These are phyloP conservation scores for Entomortierella lignicola DNA, from an alignment of 192 early-diverging fungal genomes.

Conservation along the genomic window DNA sequence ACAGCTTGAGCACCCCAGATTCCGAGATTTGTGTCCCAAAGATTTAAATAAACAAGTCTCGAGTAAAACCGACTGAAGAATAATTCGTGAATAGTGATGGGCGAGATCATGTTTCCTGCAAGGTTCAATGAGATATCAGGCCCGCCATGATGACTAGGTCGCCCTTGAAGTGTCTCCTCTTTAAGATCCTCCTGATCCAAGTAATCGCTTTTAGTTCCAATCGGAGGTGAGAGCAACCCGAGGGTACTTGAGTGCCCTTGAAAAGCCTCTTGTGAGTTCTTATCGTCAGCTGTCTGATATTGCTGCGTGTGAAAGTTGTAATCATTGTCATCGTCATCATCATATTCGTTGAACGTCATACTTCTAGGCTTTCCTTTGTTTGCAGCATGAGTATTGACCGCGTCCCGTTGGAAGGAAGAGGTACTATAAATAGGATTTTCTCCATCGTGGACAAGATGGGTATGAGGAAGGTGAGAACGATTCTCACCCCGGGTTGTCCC, in stretches of 20 bases:
- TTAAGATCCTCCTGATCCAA: background rate
- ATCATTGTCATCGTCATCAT: background rate
- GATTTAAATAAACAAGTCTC: constrained; percentile 34
- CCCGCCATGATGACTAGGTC: constrained; percentile 15
- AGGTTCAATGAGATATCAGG: constrained; percentile 42
- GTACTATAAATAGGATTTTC: constrained; percentile 19
- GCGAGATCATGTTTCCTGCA: constrained; percentile 36
- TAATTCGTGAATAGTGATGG: constrained; percentile 41
- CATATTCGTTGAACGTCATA: background rate
- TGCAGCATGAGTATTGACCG: no score
- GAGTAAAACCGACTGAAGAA: constrained; percentile 44
- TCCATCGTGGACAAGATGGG: background rate
- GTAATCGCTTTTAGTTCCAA: background rate
- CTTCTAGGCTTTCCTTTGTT: background rate
- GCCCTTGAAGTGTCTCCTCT: constrained; percentile 18
- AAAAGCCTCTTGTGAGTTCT: background rate
- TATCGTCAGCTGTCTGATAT: background rate
- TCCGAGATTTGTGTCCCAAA: constrained; percentile 49
- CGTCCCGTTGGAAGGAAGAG: background rate
- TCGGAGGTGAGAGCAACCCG: constrained; percentile 8
- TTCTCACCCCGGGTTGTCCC: background rate
- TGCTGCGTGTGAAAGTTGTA: background rate
- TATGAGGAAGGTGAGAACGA: background rate
- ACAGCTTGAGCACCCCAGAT: constrained; percentile 53
- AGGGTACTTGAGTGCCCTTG: background rate